phyloP scores from a whole-genome alignment of 2,329 filamentous ascomycete species.

The Cercospora sesami region DNA sequence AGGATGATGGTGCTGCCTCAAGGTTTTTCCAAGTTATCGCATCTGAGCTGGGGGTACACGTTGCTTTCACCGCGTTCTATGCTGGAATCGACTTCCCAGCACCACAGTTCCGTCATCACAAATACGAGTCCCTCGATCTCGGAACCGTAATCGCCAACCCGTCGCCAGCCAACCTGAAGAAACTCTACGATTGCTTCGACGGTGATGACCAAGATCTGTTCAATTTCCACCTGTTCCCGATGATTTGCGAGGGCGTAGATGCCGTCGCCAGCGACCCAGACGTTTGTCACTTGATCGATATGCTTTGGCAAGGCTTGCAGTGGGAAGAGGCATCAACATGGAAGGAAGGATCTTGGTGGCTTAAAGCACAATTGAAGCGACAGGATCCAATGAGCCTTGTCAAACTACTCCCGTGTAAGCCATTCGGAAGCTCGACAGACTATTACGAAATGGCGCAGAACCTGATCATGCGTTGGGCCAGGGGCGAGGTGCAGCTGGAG shows the following conservation, averaged over 20 bases:
- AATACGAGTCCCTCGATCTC: too few species aligned
- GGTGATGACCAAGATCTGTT: background rate
- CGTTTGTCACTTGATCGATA: background rate
- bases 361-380: background rate
- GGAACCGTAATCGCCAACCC: too few species aligned
- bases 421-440: background rate
- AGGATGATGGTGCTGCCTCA: too few species aligned
- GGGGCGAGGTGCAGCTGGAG: background rate
- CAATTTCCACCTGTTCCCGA: background rate
- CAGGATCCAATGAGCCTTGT: background rate
- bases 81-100: too few species aligned
- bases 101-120: too few species aligned
- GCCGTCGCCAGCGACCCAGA: background rate
- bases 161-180: too few species aligned
- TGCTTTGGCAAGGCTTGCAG: background rate
- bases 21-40: too few species aligned
- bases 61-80: too few species aligned
- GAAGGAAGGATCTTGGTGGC: background rate
- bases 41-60: too few species aligned
- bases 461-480: background rate
- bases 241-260: background rate
- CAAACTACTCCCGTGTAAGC: background rate
- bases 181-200: too few species aligned
- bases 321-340: background rate
- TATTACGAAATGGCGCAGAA: background rate